Evolutionary conservation across 2,329 filamentous ascomycete genomes (phyloP).

Genomic region (Epichloe coenophiala): DNA sequence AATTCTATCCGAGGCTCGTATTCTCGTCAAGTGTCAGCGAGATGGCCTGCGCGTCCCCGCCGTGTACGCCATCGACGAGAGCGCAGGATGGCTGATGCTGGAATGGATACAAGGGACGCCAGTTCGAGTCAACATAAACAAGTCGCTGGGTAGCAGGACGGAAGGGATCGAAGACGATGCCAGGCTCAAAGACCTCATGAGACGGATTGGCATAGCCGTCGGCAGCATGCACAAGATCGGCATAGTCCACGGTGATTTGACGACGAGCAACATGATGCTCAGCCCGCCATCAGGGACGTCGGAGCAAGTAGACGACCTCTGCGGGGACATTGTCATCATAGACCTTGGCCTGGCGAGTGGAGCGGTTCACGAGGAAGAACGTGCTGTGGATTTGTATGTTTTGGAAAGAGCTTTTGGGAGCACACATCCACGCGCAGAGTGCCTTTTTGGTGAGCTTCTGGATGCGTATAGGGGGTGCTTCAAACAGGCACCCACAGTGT

Average conservation of each 20-base stretch:
- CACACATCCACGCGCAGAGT: conserved; percentile 78
- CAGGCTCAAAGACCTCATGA: conserved; percentile 49
- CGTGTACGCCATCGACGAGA: conserved; percentile 56
- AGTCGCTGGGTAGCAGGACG: conserved; percentile 43
- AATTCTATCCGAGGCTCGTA: conserved; percentile 77
- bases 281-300: conserved; percentile 18
- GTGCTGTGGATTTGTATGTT: conserved; percentile 92
- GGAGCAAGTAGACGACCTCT: conserved; percentile 21
- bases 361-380: conserved; percentile 74
- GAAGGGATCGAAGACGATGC: conserved; percentile 28
- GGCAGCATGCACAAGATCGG: conserved; percentile 71
- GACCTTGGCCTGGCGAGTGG: conserved; percentile 86
- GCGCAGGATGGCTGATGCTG: conserved; percentile 61
- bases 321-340: conserved; percentile 76
- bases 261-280: conserved; percentile 94
- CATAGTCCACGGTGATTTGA: conserved; percentile 88
- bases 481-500: conserved; percentile 58
- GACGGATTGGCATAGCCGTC: conserved; percentile 55
- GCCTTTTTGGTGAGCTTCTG: conserved; percentile 60
- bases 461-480: conserved; percentile 60
- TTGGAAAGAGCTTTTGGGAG: conserved; percentile 88
- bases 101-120: conserved; percentile 72
- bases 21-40: conserved; percentile 62
- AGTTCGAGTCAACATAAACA: conserved; percentile 56
- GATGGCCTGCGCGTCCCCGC: conserved; percentile 75